Conservation (phyloP, 2,329 filamentous ascomycete genomes). For the Aureobasidium musti region DNA sequence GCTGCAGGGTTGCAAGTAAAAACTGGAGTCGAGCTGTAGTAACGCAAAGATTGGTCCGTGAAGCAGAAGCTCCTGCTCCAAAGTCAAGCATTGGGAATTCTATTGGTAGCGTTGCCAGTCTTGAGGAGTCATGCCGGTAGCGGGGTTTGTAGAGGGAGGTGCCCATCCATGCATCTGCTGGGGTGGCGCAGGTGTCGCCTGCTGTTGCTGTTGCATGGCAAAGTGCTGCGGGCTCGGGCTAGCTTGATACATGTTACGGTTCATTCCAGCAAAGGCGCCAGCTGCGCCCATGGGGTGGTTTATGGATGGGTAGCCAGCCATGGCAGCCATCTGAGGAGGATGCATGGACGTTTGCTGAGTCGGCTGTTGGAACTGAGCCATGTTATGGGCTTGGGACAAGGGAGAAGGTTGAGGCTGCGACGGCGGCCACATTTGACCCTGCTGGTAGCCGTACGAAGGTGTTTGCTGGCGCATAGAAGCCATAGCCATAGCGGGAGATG, state of each 20-base stretch:
- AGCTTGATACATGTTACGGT: constrained; percentile 53
- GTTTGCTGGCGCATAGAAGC: constrained; percentile 46
- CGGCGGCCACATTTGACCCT: constrained; percentile 53
- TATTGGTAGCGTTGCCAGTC: constrained; percentile 41
- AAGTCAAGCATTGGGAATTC: background rate
- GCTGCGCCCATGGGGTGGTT: constrained; percentile 49
- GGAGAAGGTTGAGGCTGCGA: constrained; percentile 53
- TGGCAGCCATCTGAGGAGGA: constrained; percentile 49
- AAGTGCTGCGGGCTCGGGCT: constrained; percentile 51
- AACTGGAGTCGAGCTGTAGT: background rate
- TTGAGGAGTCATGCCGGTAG: constrained; percentile 43
- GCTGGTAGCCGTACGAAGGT: constrained; percentile 50
- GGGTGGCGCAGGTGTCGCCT: constrained; percentile 37
- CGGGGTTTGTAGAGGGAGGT: constrained; percentile 41
- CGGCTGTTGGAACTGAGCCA: constrained; percentile 47
- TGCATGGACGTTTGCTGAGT: constrained; percentile 54
- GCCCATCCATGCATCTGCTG: constrained; percentile 57
- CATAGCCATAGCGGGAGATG: constrained; percentile 60
- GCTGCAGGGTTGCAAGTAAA: background rate
- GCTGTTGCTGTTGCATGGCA: constrained; percentile 42
- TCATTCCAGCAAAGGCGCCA: constrained; percentile 49
- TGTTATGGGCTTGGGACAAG: constrained; percentile 50
- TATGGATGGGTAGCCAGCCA: constrained; percentile 50
- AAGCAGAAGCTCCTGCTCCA: background rate
- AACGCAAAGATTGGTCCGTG: background rate